Evolutionary conservation across 179 eudicot genomes (phyloP), one percentile per base, ranked within the genome.

Genomic region (Dionaea muscipula): DNA sequence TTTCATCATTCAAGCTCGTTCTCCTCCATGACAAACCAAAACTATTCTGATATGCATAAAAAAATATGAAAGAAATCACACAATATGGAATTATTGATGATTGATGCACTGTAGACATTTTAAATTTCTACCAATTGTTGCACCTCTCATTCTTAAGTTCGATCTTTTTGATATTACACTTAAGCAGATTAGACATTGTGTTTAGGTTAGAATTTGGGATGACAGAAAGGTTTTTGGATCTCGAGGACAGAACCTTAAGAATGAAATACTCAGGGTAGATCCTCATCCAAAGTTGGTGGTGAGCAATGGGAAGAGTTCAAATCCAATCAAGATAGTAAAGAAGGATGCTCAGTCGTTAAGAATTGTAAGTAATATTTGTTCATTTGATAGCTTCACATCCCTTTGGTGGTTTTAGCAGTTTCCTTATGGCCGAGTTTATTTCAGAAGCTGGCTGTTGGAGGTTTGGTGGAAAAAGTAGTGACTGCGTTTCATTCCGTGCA

Each of bases 141-240:
- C 15, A 47, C 3, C 20, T 22, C 23, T 16, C 4, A 24, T 18
- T 41, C 25, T 33, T 13, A 27, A 23, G 31, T 21, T n/a, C 10
- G 27, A 1, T 35, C 3, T 62, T 41, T 21, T 20, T 17, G 14
- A 14, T 26, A 45, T 37, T 39, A 35, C 44, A 13, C 53, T 46
- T 28, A 61, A 51, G 57, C 35, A 23, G 53, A 23, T n/a, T 28
- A 41, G 47, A 46, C 50, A 12, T 61, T 24, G 61, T 47, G 58
- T 56, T 35, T 56, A 72, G 97, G 85, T 90, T 66, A 75, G 69
- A 40, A 90, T 90, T 56, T 90, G 95, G 95, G 95, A 78, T 63
- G 85, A 86, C 40, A 74, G 97, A 64, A 90, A 87, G 78, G 95
- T 90, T 27, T 90, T 90, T 71, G 97, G 97, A 67, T 90, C 97